These are phyloP conservation scores for Trichophyton equinum DNA, from an alignment of 2,329 filamentous ascomycete species.

Conservation along the genomic window DNA sequence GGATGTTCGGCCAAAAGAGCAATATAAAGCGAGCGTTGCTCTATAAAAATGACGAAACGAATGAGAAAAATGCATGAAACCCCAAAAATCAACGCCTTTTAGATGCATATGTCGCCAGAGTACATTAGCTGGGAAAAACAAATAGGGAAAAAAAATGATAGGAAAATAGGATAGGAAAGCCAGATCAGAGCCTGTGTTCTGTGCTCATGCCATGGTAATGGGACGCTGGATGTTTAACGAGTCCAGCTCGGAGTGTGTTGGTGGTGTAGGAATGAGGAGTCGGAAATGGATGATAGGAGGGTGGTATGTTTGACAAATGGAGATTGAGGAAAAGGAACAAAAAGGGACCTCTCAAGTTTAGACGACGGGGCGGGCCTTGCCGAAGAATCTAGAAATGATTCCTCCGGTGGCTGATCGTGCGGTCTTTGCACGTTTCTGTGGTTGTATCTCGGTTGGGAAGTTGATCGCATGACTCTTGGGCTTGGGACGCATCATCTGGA, in stretches of 20 bases:
- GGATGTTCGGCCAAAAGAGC: neutral
- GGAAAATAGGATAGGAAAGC: neutral
- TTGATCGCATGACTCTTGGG: constrained; percentile 21
- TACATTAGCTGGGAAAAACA: neutral
- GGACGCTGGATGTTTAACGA: neutral
- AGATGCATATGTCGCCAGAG: neutral
- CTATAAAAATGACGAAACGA: neutral
- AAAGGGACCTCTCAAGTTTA: neutral
- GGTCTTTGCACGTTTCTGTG: constrained; percentile 32
- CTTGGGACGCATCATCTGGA: constrained; percentile 19
- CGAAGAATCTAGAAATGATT: constrained; percentile 33
- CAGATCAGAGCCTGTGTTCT: neutral
- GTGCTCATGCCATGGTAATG: neutral
- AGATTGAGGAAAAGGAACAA: neutral
- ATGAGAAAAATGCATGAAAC: neutral
- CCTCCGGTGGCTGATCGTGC: constrained; percentile 21
- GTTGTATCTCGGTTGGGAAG: constrained; percentile 21
- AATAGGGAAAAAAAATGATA: neutral
- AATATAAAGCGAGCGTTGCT: neutral
- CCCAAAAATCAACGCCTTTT: neutral
- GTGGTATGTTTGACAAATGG: neutral
- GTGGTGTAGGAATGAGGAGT: neutral
- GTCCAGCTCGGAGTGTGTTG: neutral
- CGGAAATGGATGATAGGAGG: neutral
- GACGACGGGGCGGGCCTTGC: constrained; percentile 23